These are phyloP conservation scores for Aspergillus phoenicis DNA, from an alignment of 2,329 filamentous ascomycete species.

Conservation along the genomic window DNA sequence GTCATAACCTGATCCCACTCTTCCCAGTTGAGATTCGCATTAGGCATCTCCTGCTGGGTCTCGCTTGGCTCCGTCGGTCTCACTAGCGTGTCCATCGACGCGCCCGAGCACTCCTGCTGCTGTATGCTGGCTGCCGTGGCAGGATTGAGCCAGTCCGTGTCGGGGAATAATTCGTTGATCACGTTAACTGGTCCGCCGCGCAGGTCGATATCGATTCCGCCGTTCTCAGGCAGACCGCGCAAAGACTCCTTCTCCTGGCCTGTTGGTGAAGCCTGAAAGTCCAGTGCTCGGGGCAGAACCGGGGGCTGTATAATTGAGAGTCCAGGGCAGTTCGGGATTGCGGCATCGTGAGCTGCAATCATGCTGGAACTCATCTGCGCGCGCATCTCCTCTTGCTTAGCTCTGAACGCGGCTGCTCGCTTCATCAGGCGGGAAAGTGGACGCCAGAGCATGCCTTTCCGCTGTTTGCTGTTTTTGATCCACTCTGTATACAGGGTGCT, in stretches of 20 bases:
- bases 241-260: conserved; percentile 14
- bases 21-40: conserved; percentile 32
- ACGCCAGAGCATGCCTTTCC: conserved; percentile 63
- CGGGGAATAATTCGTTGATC: conserved; percentile 33
- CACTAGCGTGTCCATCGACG: conserved; percentile 16
- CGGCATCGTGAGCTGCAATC: conserved; percentile 2
- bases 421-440: conserved; percentile 63
- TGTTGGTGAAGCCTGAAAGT: conserved; percentile 11
- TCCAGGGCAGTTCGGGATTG: conserved; percentile 5
- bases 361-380: conserved; percentile 22
- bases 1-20: conserved; percentile 44
- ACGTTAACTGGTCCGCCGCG: conserved; percentile 28
- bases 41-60: conserved; percentile 20
- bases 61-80: conserved; percentile 10
- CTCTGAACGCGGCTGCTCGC: conserved; percentile 58
- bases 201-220: conserved; percentile 28
- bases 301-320: conserved; percentile 17
- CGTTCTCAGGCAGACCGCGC: conserved; percentile 9
- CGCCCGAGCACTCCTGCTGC: conserved; percentile 8
- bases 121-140: conserved; percentile 18
- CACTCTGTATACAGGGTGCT: conserved; percentile 48
- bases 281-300: conserved; percentile 24
- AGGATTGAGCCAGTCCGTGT: conserved; percentile 27
- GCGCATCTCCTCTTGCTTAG: conserved; percentile 47
- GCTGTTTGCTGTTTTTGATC: conserved; percentile 40